phyloP scores from a whole-genome alignment of 768 basidiomycete species.

The Boletus pseudo-olivaceus region DNA sequence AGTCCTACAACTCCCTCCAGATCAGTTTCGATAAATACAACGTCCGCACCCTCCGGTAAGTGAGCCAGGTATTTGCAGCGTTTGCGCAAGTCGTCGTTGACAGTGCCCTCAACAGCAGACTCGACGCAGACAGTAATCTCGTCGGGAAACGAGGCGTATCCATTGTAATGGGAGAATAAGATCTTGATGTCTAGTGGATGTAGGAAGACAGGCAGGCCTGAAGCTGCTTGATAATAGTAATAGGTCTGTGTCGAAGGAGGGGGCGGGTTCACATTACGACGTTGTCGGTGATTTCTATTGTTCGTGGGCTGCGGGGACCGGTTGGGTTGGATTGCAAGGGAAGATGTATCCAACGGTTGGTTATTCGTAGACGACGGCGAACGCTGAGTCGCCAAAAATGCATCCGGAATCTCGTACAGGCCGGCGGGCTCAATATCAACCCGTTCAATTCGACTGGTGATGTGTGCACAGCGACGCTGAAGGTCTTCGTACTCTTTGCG shows the following conservation, averaged over 20 bases:
- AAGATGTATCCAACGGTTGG: conserved; percentile 3
- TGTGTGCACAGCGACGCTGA: conserved; percentile 35
- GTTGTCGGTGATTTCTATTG: conserved; percentile 52
- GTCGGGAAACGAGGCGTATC: conserved; percentile 82
- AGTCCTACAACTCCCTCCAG: conserved; percentile 71
- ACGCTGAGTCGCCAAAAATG: conserved; percentile 49
- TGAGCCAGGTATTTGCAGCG: conserved; percentile 95
- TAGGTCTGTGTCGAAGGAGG: conserved; percentile 88
- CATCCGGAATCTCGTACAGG: conserved; percentile 50
- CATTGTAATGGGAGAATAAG: conserved; percentile 76
- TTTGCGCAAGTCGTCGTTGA: conserved; percentile 91
- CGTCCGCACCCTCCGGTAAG: conserved; percentile 87
- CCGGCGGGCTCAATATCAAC: conserved; percentile 13
- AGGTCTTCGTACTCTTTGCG: conserved; percentile 55
- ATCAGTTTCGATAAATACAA: conserved; percentile 91
- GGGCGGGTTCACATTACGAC: conserved; percentile 80
- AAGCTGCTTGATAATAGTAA: conserved; percentile 93
- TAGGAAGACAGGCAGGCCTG: conserved; percentile 87
- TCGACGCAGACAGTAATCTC: conserved; percentile 79
- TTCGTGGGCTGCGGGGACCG: conserved; percentile 7
- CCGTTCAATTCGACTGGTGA: conserved; percentile 19
- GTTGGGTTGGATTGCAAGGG: not conserved
- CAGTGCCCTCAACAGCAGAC: conserved; percentile 66
- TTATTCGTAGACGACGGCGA: conserved; percentile 11
- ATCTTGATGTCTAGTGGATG: conserved; percentile 96